Percentiles rank a stretch among this genome's conserved stretches.
Evolutionary conservation across 1,284 basidiomycete genomes (phyloP).

Genomic region (Apiotrichum veenhuisii): DNA sequence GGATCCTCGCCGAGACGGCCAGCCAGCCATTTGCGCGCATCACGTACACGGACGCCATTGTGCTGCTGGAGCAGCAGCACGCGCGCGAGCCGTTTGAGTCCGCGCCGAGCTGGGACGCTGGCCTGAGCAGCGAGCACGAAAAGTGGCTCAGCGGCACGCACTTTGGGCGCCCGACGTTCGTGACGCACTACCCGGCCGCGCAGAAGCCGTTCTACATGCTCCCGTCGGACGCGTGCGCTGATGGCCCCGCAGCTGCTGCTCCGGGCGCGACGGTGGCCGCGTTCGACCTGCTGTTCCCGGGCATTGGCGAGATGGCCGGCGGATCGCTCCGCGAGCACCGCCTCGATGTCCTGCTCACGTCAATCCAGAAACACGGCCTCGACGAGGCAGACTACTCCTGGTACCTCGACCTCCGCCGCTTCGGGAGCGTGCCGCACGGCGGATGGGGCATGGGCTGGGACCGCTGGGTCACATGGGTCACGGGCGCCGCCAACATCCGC

Average conservation of each 20-base stretch:
- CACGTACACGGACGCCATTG: constrained; percentile 73
- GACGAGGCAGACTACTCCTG: constrained; percentile 64
- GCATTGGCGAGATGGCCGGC: constrained; percentile 84
- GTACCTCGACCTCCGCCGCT: constrained; percentile 76
- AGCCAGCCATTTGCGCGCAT: constrained; percentile 56
- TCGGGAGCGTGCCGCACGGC: constrained; percentile 79
- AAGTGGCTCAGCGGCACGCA: constrained; percentile 69
- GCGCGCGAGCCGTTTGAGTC: constrained; percentile 54
- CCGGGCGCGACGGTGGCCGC: constrained; percentile 67
- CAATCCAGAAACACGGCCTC: constrained; percentile 57
- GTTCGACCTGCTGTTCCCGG: constrained; percentile 88
- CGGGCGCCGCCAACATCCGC: constrained; percentile 75
- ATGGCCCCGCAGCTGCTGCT: neutral
- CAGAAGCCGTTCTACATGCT: constrained; percentile 98
- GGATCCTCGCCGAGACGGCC: constrained; percentile 24
- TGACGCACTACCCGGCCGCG: constrained; percentile 77
- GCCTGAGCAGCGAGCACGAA: constrained; percentile 86
- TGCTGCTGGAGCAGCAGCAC: constrained; percentile 55
- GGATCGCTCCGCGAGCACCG: constrained; percentile 88
- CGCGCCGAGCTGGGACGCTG: constrained; percentile 64
- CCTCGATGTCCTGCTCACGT: constrained; percentile 55
- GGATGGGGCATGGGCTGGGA: constrained; percentile 94
- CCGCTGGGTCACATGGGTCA: constrained; percentile 74
- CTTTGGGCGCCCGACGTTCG: constrained; percentile 73
- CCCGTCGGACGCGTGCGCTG: constrained; percentile 20